These are phyloP conservation scores for Oidiodendron maius DNA, from an alignment of 495 filamentous ascomycete species.

Conservation along the genomic window DNA sequence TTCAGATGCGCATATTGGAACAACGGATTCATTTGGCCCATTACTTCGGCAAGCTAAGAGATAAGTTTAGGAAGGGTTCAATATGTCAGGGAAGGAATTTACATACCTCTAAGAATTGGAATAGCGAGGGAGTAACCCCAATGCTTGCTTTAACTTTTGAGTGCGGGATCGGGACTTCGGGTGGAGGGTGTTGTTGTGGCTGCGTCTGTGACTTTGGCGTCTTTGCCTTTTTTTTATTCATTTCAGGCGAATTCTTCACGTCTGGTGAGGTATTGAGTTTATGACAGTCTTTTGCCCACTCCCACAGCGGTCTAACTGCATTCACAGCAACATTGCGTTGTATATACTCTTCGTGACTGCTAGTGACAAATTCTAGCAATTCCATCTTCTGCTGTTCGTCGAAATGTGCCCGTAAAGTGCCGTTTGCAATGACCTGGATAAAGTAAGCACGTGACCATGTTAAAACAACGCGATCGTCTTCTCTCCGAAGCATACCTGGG, in stretches of 20 bases:
- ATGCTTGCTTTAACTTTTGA: slow-evolving; percentile 55
- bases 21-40: slow-evolving; percentile 66
- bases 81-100: no score
- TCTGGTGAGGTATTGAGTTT: slow-evolving; percentile 45
- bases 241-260: slow-evolving; percentile 64
- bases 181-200: no score
- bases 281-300: slow-evolving; percentile 51
- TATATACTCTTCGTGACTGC: slow-evolving; percentile 61
- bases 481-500: slow-evolving; percentile 49
- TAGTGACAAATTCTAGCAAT: slow-evolving; percentile 61
- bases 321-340: slow-evolving; percentile 51
- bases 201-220: slow-evolving; percentile 39
- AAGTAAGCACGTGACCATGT: slow-evolving; percentile 1
- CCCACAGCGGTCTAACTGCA: slow-evolving; percentile 43
- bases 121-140: slow-evolving; percentile 54
- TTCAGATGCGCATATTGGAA: slow-evolving; percentile 56
- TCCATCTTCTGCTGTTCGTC: slow-evolving; percentile 66
- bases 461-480: not conserved
- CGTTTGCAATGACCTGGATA: slow-evolving; percentile 56
- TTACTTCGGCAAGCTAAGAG: slow-evolving; percentile 61
- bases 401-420: slow-evolving; percentile 58
- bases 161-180: slow-evolving; percentile 53
- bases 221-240: slow-evolving; percentile 60
- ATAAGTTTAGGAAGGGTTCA: slow-evolving; percentile 3
- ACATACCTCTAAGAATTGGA: slow-evolving; percentile 65